Evolutionary conservation across 2,329 filamentous ascomycete species (phyloP), one percentile per base, ranked within the genome.

Genomic region (Ophiostoma novo-ulmi): DNA sequence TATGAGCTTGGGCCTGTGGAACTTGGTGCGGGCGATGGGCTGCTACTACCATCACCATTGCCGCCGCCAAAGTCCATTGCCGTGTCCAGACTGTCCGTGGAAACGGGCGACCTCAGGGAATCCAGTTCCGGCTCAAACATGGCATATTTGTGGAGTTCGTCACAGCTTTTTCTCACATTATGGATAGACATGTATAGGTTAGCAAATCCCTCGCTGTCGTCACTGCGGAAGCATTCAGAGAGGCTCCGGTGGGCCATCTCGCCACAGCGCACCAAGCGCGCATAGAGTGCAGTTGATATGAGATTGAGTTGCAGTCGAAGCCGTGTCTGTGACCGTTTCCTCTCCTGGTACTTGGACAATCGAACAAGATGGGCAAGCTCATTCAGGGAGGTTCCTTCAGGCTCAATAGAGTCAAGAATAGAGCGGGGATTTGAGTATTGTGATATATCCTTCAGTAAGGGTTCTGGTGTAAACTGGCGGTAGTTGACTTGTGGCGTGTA

Each of bases 301-400:
- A 94, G 82, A 77, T 87, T 91, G 77, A 89, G 85, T 78, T 93
- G 90, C 69, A 95, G 84, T 71, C 91, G 89, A 74, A 91, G 83
- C 75, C 91, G 86, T 65, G 89, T 91, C 77, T 90, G 89, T 74
- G 86, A 84, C 80, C 91, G 88, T 83, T 92, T 91, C 83, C 90
- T 90, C 83, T 92, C 89, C 80, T 94, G 91, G 78, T 93, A 93
- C 76, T 89, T 91, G 78, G 91, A 91, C 73, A 93, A 82, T 73
- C 91, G 88, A 74, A 93, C 90, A 75, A 94, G 80, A 78, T 93
- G 91, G 69, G 91, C 91, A 74, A 94, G 86, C 79, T 94, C 91
- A 76, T 91, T 88, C 73, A 94, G 82, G 17, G 89, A 90, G 65
- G 90, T 92, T 71, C 87, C 86, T 65, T 90, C 87, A 69, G 83